phyloP scores from a whole-genome alignment of 805 yeast species.

The Candida maltosa region DNA sequence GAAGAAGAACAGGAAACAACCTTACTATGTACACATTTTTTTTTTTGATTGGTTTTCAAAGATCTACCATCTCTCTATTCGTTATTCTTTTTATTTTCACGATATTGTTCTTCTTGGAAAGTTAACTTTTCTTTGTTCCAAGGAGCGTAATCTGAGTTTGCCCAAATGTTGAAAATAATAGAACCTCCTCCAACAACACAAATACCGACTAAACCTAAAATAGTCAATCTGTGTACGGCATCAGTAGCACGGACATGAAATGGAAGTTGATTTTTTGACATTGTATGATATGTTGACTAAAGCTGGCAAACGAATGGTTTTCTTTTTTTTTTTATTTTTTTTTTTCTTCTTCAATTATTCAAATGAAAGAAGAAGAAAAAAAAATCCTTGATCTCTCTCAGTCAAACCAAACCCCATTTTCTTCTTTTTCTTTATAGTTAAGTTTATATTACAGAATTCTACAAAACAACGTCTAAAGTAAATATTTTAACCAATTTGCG shows the following conservation, averaged over 20 bases:
- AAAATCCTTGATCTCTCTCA: not conserved
- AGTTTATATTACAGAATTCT: not conserved
- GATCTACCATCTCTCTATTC: too few relatives aligned
- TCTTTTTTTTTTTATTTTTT: not conserved
- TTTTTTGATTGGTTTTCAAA: too few relatives aligned
- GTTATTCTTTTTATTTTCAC: constrained; percentile 17
- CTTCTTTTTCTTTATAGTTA: not conserved
- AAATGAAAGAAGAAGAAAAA: too few relatives aligned
- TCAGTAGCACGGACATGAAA: constrained; percentile 43
- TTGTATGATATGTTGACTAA: constrained; percentile 4
- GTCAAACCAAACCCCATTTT: not conserved
- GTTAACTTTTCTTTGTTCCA: constrained; percentile 39
- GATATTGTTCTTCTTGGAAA: constrained; percentile 31
- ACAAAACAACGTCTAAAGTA: constrained; percentile 17
- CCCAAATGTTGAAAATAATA: constrained; percentile 36
- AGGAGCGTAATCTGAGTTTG: constrained; percentile 41
- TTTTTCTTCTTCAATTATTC: constrained; percentile 1
- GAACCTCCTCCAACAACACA: constrained; percentile 39
- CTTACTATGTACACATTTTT: too few relatives aligned
- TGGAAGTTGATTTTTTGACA: constrained; percentile 29
- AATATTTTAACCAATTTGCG: constrained; percentile 36
- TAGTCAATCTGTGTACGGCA: constrained; percentile 39
- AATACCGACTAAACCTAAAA: constrained; percentile 39
- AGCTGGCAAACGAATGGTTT: not conserved
- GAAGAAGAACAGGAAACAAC: too few relatives aligned